Percentiles rank a stretch among this genome's conserved stretches.
These are phyloP conservation scores for Pseudohalonectria lignicola DNA, from an alignment of 2,329 filamentous ascomycete genomes.

Conservation along the genomic window DNA sequence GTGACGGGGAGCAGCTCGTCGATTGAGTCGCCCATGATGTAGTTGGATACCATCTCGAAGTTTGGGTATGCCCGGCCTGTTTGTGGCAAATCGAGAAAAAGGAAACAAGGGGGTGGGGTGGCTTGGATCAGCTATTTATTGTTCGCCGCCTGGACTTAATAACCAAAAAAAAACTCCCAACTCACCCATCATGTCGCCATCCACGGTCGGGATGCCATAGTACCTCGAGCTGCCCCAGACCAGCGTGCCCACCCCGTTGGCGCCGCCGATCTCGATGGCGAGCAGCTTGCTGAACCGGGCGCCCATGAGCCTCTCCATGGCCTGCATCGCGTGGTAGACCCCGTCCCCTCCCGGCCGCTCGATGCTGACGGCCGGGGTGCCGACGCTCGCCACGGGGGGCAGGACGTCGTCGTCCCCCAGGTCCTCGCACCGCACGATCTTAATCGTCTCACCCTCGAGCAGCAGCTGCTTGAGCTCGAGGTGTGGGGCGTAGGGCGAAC, in stretches of 20 bases:
- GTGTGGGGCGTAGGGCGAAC: conserved; percentile 39
- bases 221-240: conserved; percentile 37
- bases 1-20: conserved; percentile 14
- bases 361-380: conserved; percentile 48
- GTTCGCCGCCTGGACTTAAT: too few relatives aligned
- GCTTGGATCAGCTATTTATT: background rate
- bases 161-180: too few relatives aligned
- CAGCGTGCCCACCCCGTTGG: conserved; percentile 49
- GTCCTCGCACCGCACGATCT: conserved; percentile 38
- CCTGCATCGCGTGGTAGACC: conserved; percentile 1
- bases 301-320: conserved; percentile 34
- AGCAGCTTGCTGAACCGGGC: conserved; percentile 47
- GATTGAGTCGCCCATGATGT: conserved; percentile 17
- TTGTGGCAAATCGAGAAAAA: background rate
- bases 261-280: conserved; percentile 55
- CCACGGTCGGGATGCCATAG: conserved; percentile 38
- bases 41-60: conserved; percentile 16
- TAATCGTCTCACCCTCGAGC: conserved; percentile 35
- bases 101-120: conserved; percentile 5
- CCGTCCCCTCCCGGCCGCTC: conserved; percentile 21
- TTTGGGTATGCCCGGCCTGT: conserved; percentile 14
- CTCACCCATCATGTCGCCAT: conserved; percentile 47
- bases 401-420: conserved; percentile 38
- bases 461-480: conserved; percentile 40
- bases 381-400: conserved; percentile 44